phyloP scores from a whole-genome alignment of 163 green algal species.

The Chlorella variabilis region DNA sequence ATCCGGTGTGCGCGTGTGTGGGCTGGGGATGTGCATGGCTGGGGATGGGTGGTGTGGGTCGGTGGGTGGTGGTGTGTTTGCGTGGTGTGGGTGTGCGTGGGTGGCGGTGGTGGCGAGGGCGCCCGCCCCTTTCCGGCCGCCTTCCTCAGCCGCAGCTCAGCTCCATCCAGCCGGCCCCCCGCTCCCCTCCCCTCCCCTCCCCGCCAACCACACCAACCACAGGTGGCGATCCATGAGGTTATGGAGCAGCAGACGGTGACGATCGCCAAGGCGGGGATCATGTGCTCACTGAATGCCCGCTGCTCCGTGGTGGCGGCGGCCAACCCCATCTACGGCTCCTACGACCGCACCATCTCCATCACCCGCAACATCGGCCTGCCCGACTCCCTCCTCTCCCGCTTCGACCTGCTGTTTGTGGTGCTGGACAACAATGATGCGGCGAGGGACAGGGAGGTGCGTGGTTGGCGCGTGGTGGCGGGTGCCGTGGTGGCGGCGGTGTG shows the following conservation, averaged over 20 bases:
- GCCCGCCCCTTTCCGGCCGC: too few relatives aligned
- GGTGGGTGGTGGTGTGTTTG: too few relatives aligned
- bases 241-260: slow-evolving; percentile 99
- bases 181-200: neutral
- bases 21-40: too few relatives aligned
- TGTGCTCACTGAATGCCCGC: slow-evolving; percentile 94
- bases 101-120: too few relatives aligned
- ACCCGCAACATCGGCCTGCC: slow-evolving; percentile 97
- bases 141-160: too few relatives aligned
- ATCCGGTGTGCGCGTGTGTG: too few relatives aligned
- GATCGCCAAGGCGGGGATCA: slow-evolving; percentile 99
- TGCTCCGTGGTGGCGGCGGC: slow-evolving; percentile 94
- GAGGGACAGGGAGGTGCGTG: slow-evolving; percentile 77
- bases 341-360: slow-evolving; percentile 88
- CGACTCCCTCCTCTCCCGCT: slow-evolving; percentile 97
- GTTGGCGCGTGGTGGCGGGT: neutral
- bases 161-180: too few relatives aligned
- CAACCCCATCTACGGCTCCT: slow-evolving; percentile 97
- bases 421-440: slow-evolving; percentile 89
- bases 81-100: too few relatives aligned
- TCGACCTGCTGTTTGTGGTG: slow-evolving; percentile 98
- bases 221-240: slow-evolving; percentile 97
- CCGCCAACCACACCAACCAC: neutral
- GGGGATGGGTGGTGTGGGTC: too few relatives aligned
- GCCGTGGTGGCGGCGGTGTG: too few relatives aligned